A percentile compares a stretch with the other conserved stretches of the same genome.
Conservation (phyloP, 2,329 filamentous ascomycete species). For the Pseudopithomyces chartarum region DNA sequence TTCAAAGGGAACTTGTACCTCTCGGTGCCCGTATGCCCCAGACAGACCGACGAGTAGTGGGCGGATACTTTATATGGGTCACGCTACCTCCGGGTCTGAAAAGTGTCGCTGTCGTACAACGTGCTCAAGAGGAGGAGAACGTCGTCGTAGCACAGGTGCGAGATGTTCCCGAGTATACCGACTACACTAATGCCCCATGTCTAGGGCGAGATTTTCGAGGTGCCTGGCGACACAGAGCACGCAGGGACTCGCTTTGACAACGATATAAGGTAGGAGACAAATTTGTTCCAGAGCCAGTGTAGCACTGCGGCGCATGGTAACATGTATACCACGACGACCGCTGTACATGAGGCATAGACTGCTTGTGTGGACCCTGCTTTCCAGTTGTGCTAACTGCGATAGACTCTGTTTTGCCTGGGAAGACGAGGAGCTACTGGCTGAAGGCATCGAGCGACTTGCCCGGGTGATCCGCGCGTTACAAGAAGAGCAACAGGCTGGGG, state of each 20-base stretch:
- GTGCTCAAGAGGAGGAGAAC: conserved; percentile 66
- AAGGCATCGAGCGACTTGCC: conserved; percentile 70
- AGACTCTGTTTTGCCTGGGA: conserved; percentile 58
- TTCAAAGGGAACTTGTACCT: conserved; percentile 65
- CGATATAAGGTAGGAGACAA: conserved; percentile 40
- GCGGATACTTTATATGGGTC: conserved; percentile 89
- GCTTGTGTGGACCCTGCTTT: background rate
- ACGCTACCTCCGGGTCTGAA: conserved; percentile 61
- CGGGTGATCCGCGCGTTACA: conserved; percentile 51
- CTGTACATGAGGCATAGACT: conserved; percentile 1
- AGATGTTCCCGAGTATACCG: conserved; percentile 8
- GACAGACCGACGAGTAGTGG: conserved; percentile 59
- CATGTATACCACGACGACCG: background rate
- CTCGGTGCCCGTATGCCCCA: conserved; percentile 62
- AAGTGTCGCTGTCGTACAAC: conserved; percentile 60
- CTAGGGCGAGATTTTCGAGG: conserved; percentile 70
- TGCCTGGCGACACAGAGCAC: conserved; percentile 52
- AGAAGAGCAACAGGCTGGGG: conserved; percentile 27
- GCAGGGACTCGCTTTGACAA: conserved; percentile 60
- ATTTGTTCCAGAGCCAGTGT: conserved; percentile 11
- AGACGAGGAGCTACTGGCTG: conserved; percentile 65
- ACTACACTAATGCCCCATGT: conserved; percentile 21
- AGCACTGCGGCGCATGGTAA: background rate
- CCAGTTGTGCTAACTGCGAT: conserved; percentile 3
- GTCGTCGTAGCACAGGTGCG: conserved; percentile 65